Evolutionary conservation across 352 stramenopile species (phyloP).

Genomic region (Globisporangium nodosum): DNA sequence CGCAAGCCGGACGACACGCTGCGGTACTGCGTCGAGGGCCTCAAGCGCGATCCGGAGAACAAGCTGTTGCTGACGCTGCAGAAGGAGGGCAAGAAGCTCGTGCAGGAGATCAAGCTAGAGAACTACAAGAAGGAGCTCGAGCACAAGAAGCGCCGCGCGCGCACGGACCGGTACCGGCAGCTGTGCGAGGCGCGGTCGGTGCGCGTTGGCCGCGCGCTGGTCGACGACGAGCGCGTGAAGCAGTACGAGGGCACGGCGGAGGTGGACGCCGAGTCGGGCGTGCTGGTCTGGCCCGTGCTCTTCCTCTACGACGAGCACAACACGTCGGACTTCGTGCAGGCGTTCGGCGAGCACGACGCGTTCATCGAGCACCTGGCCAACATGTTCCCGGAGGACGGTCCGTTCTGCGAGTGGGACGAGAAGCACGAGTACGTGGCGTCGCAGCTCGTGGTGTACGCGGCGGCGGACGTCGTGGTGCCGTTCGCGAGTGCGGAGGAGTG

Average conservation of each 20-base stretch:
- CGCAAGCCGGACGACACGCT: slow-evolving; percentile 75
- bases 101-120: slow-evolving; percentile 61
- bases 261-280: slow-evolving; percentile 48
- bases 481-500: slow-evolving; percentile 62
- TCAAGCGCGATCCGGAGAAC: slow-evolving; percentile 71
- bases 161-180: slow-evolving; percentile 75
- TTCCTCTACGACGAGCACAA: slow-evolving; percentile 85
- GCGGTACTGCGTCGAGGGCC: slow-evolving; percentile 71
- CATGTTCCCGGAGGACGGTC: slow-evolving; percentile 86
- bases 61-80: slow-evolving; percentile 72
- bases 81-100: slow-evolving; percentile 45
- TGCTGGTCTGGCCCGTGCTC: slow-evolving; percentile 76
- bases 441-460: slow-evolving; percentile 68
- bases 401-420: slow-evolving; percentile 77
- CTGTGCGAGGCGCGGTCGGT: slow-evolving; percentile 58
- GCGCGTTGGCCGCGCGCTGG: slow-evolving; percentile 62
- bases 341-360: slow-evolving; percentile 71
- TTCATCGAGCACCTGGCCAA: slow-evolving; percentile 85
- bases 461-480: slow-evolving; percentile 62
- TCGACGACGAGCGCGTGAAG: slow-evolving; percentile 74
- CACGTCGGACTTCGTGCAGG: slow-evolving; percentile 81
- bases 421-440: slow-evolving; percentile 70
- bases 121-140: slow-evolving; percentile 60
- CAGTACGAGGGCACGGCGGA: slow-evolving; percentile 83
- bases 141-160: slow-evolving; percentile 56